Evolutionary conservation across 495 filamentous ascomycete species (phyloP), one percentile per base, ranked within the genome.

Genomic region (Xylaria intraflava): DNA sequence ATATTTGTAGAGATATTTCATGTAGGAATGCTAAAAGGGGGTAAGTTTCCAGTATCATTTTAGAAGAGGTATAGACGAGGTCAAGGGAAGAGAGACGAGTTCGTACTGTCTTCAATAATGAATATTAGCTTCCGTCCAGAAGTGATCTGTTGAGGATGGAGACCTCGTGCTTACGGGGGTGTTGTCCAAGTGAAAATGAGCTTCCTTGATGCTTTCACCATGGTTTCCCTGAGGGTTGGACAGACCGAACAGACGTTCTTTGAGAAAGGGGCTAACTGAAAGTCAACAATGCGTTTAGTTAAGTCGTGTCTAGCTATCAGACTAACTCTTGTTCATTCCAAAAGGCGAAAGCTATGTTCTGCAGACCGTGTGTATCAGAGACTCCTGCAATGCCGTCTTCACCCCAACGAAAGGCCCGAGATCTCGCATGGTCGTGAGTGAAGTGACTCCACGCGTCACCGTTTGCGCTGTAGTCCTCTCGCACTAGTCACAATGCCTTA

Each of bases 361-460:
- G 88, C 27, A 85, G 69, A 33, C 88, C 88, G 57, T 97, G 92
- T 8, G 88, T 85, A 65, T 97, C 92, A 22, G 83, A 96, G 30
- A 97, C 90, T 59, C 92, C 92, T 35, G 91, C 92, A 73, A 97
- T 97, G 48, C 92, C 92, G 65, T 97, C 92, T 62, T 97, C 92
- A 53, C 92, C 92, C 92, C 92, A 97, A 53, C 92, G 81, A 67
- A 86, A 97, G 42, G 88, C 79, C 65, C 92, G 79, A 39, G 88
- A 91, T 60, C 89, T 82, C 20, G 92, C 87, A 71, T 93, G 83
- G 56, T 95, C 92, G 70, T 96, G 90, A 8, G 89, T 82, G 67
- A 97, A 96, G 75, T 97, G 89, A 68, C 87, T 92, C 92, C 92
- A 97, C 38, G 92, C 92, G 73, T 97, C 90, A 41, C 92, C 92